Conservation (phyloP, 1,139 yeast species). For the Geotrichum bryndzae region DNA sequence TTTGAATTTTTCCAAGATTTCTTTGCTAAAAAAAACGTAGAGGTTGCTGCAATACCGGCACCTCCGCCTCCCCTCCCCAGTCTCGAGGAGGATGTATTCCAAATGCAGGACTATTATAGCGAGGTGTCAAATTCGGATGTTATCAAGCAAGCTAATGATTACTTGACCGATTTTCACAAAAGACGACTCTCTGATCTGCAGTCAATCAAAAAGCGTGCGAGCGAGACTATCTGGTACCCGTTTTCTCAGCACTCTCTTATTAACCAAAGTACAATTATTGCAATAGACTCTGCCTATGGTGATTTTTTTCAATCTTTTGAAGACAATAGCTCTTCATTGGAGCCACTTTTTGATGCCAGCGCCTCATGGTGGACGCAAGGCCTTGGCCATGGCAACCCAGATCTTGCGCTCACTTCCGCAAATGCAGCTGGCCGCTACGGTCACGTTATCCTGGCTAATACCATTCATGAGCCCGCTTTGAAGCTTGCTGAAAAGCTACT, state of each 20-base stretch:
- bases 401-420: constrained; percentile 27
- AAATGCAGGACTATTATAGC: constrained; percentile 24
- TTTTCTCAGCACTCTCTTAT: constrained; percentile 29
- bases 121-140: constrained; percentile 12
- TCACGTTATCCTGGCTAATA: constrained; percentile 29
- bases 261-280: constrained; percentile 21
- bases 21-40: constrained; percentile 16
- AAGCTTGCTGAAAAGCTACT: constrained; percentile 25
- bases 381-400: constrained; percentile 29
- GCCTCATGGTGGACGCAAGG: constrained; percentile 35
- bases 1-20: constrained; percentile 23
- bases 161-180: constrained; percentile 18
- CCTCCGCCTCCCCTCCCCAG: constrained; percentile 22
- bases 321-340: constrained; percentile 7
- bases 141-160: constrained; percentile 16
- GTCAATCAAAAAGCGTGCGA: constrained; percentile 24
- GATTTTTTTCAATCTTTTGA: constrained; percentile 24
- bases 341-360: constrained; percentile 28
- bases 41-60: neutral
- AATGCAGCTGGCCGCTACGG: constrained; percentile 32
- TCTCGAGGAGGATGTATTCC: constrained; percentile 17
- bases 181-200: constrained; percentile 19
- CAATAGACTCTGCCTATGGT: constrained; percentile 29
- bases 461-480: constrained; percentile 29
- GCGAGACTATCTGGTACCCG: constrained; percentile 29